Percentiles rank a stretch among this genome's conserved stretches.
These are phyloP conservation scores for Xylaria sp. DNA, from an alignment of 2,329 filamentous ascomycete species.

Conservation along the genomic window DNA sequence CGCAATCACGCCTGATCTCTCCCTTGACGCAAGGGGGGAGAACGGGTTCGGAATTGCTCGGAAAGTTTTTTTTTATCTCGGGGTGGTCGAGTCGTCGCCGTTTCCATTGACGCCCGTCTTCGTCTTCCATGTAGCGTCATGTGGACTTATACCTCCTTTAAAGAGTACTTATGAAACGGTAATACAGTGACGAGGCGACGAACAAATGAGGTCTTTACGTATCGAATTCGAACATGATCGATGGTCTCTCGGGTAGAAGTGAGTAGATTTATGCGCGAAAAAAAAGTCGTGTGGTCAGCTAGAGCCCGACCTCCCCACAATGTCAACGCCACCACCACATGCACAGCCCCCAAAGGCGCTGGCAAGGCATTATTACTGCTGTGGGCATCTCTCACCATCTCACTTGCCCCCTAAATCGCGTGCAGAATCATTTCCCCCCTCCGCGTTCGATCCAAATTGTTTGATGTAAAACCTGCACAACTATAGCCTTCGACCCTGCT, in stretches of 20 bases:
- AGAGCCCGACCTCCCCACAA: not conserved
- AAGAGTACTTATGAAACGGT: not conserved
- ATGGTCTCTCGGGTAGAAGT: not conserved
- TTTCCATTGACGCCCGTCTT: slow-evolving; percentile 1
- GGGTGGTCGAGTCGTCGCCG: slow-evolving; percentile 4
- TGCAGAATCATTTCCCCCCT: not conserved
- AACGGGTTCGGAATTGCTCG: not conserved
- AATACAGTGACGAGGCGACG: not conserved
- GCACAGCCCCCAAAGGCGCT: slow-evolving; percentile 1
- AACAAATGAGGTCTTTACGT: not conserved
- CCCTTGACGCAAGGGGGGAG: not conserved
- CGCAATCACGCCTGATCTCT: not conserved
- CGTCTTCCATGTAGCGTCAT: slow-evolving; percentile 8
- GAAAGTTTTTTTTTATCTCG: not conserved
- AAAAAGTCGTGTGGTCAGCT: not conserved
- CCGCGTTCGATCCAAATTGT: no score
- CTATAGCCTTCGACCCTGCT: not conserved
- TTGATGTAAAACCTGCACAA: not conserved
- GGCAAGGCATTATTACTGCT: not conserved
- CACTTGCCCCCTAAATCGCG: not conserved
- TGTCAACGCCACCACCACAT: not conserved
- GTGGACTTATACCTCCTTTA: no score
- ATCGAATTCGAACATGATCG: not conserved
- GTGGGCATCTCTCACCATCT: not conserved
- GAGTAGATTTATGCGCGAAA: not conserved